These are phyloP conservation scores for Boechera divaricarpa DNA, from an alignment of 345 rosid species.

Conservation along the genomic window DNA sequence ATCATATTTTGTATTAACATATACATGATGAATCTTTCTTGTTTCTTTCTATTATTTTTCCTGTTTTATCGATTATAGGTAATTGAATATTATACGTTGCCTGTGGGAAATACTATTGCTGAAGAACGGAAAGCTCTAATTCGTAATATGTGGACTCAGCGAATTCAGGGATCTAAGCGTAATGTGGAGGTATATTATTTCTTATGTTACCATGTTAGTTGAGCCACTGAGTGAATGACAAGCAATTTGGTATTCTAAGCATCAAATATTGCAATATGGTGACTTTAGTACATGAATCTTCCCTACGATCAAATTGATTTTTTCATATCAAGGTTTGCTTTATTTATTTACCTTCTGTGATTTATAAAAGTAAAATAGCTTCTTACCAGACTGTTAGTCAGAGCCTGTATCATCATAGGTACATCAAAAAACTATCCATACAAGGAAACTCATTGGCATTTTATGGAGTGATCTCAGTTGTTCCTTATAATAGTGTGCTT, in stretches of 20 bases:
- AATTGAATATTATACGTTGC: constrained; percentile 92
- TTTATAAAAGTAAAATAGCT: constrained; percentile 4
- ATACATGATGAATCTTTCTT: constrained; percentile 31
- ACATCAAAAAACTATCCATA: constrained; percentile 19
- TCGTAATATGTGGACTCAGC: constrained; percentile 98
- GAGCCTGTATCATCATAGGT: constrained; percentile 14
- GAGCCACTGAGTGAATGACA: constrained; percentile 24
- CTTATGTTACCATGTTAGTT: constrained; percentile 15
- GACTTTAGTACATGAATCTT: constrained; percentile 18
- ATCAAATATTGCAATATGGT: constrained; percentile 23
- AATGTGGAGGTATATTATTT: constrained; percentile 86
- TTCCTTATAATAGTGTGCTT: constrained; percentile 20
- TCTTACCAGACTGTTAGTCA: constrained; percentile 23
- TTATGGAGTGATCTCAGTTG: constrained; percentile 13
- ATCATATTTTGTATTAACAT: constrained; percentile 31
- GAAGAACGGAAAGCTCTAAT: constrained; percentile 88
- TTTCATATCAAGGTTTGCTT: constrained; percentile 13
- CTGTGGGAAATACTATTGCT: constrained; percentile 70
- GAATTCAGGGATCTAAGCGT: constrained; percentile 92
- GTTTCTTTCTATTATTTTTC: constrained; percentile 23
- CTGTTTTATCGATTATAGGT: constrained; percentile 56
- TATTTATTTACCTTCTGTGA: constrained; percentile 4
- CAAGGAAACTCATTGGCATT: constrained; percentile 14
- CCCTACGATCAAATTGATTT: background rate
- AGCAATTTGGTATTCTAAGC: constrained; percentile 30